These are phyloP conservation scores for Talaromyces amestolkiae DNA, from an alignment of 2,329 filamentous ascomycete species.

Conservation along the genomic window DNA sequence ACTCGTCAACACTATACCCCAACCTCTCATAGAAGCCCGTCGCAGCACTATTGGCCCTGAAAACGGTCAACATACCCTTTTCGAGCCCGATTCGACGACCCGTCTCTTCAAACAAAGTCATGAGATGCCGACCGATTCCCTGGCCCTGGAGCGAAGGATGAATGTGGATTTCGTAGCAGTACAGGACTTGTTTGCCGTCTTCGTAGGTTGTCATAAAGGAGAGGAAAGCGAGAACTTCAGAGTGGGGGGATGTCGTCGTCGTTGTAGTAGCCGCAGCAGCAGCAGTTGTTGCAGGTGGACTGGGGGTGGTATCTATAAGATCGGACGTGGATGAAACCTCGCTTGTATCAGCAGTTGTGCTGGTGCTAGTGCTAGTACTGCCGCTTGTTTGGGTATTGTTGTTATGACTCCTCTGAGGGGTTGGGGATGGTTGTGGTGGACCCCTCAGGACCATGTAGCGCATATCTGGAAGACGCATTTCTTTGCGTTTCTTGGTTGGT, in stretches of 20 bases:
- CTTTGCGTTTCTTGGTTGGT: constrained; percentile 50
- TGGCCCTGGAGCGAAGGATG: constrained; percentile 41
- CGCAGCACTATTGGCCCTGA: constrained; percentile 51
- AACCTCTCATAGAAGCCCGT: constrained; percentile 50
- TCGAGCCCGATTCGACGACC: constrained; percentile 47
- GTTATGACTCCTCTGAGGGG: neutral
- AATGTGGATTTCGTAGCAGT: constrained; percentile 64
- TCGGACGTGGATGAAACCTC: constrained; percentile 1
- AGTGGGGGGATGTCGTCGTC: neutral
- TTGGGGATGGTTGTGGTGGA: neutral
- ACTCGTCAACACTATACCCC: constrained; percentile 54
- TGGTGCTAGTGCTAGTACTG: neutral
- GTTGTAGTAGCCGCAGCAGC: neutral
- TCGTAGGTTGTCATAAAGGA: constrained; percentile 60
- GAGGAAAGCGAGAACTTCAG: constrained; percentile 43
- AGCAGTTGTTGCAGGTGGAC: neutral
- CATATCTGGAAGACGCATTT: constrained; percentile 61
- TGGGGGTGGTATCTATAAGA: neutral
- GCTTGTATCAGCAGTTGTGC: neutral
- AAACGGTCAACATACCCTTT: constrained; percentile 62
- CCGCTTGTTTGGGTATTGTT: neutral
- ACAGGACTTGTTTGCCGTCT: constrained; percentile 56
- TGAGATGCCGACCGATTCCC: constrained; percentile 53
- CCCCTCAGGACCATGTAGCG: constrained; percentile 53
- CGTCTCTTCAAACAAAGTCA: constrained; percentile 49